These are phyloP conservation scores for Penicillium pulvis DNA, from an alignment of 495 filamentous ascomycete genomes.

Conservation along the genomic window DNA sequence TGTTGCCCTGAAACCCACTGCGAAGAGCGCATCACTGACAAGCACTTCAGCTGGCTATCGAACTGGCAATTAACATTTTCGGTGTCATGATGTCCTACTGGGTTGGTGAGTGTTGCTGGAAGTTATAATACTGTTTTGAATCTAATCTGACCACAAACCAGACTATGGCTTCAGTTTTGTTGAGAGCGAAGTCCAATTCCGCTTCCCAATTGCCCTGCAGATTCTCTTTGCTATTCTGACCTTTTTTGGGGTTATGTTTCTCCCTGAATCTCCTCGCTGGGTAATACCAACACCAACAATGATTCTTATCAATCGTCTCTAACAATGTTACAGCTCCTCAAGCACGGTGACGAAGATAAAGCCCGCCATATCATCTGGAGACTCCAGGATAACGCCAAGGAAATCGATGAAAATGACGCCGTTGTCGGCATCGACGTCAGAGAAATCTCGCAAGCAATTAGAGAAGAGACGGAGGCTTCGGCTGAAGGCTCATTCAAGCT, in stretches of 20 bases:
- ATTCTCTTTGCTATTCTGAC: conserved; percentile 57
- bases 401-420: conserved; percentile 28
- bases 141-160: conserved; percentile 1
- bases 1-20: conserved; percentile 21
- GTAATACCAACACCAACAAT: conserved; percentile 6
- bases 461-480: conserved; percentile 31
- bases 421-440: conserved; percentile 30
- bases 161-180: conserved; percentile 40
- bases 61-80: conserved; percentile 64
- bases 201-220: conserved; percentile 58
- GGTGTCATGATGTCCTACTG: conserved; percentile 44
- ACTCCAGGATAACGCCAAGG: conserved; percentile 32
- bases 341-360: conserved; percentile 33
- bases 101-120: conserved; percentile 25
- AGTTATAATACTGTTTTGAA: neutral
- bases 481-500: conserved; percentile 30
- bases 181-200: conserved; percentile 35
- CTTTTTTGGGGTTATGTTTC: conserved; percentile 46
- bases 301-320: neutral
- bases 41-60: conserved; percentile 42
- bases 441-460: conserved; percentile 34
- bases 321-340: conserved; percentile 27
- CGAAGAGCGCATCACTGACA: conserved; percentile 1
- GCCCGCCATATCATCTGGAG: conserved; percentile 37
- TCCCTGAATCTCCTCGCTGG: conserved; percentile 58